Evolutionary conservation across 2,329 filamentous ascomycete species (phyloP).

Genomic region (Phaeosphaeriaceae sp.): DNA sequence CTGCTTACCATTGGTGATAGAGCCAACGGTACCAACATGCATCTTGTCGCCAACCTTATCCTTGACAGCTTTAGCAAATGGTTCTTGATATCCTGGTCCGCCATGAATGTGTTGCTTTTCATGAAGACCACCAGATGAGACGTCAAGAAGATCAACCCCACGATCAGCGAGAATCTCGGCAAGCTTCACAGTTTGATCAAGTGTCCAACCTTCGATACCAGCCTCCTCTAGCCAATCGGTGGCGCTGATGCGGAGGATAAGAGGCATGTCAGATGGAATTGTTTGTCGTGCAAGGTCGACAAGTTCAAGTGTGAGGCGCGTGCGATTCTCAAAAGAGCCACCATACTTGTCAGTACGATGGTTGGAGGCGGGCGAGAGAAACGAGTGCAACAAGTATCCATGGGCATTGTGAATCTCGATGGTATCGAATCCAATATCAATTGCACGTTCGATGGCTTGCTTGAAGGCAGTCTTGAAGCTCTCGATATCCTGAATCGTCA

Average conservation of each 20-base stretch:
- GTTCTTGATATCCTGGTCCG: conserved; percentile 74
- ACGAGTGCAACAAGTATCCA: conserved; percentile 75
- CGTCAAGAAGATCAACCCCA: conserved; percentile 84
- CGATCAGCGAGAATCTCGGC: conserved; percentile 70
- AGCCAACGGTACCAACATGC: conserved; percentile 75
- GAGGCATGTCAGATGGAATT: conserved; percentile 71
- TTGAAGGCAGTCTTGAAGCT: conserved; percentile 68
- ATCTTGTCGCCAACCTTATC: conserved; percentile 74
- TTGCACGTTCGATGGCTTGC: conserved; percentile 62
- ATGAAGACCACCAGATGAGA: conserved; percentile 77
- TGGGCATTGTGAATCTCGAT: conserved; percentile 84
- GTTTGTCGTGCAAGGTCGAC: conserved; percentile 66
- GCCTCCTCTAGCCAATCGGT: conserved; percentile 76
- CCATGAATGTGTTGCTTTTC: conserved; percentile 64
- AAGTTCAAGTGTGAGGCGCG: conserved; percentile 70
- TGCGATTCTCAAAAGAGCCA: conserved; percentile 74
- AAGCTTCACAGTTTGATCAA: conserved; percentile 68
- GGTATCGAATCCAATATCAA: conserved; percentile 72
- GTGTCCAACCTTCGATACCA: conserved; percentile 68
- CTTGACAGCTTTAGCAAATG: conserved; percentile 75
- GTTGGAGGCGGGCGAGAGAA: conserved; percentile 74
- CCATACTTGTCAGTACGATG: conserved; percentile 71
- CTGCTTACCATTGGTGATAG: conserved; percentile 71
- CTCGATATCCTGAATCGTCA: conserved; percentile 73
- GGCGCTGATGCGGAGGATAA: conserved; percentile 76